Conservation (phyloP, 2,329 filamentous ascomycete genomes). For the Pezicula radicicola region DNA sequence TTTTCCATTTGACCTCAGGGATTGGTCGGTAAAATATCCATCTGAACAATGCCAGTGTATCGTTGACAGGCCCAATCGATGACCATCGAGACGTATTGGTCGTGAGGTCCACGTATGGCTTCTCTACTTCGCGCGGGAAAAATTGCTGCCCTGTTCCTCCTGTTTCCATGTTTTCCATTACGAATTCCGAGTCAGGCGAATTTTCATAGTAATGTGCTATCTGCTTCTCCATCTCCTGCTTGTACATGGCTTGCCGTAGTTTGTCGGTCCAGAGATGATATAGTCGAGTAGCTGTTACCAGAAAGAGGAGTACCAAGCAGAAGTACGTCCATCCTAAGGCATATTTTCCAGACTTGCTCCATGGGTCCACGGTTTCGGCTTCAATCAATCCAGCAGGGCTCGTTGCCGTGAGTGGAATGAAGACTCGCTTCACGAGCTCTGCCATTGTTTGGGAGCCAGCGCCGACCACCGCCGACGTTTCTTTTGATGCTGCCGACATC, state of each 20-base stretch:
- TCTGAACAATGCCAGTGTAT: constrained; percentile 76
- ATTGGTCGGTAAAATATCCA: constrained; percentile 89
- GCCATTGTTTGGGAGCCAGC: constrained; percentile 22
- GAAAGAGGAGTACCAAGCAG: constrained; percentile 65
- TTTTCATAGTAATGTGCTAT: constrained; percentile 48
- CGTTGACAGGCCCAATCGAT: constrained; percentile 72
- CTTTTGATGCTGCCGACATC: constrained; percentile 10
- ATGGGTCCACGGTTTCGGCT: constrained; percentile 71
- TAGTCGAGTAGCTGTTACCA: constrained; percentile 67
- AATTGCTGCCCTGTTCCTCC: constrained; percentile 58
- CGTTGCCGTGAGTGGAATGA: constrained; percentile 56
- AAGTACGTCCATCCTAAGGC: constrained; percentile 88
- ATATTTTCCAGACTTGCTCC: constrained; percentile 80
- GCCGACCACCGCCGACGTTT: constrained; percentile 11
- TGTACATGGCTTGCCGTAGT: constrained; percentile 83
- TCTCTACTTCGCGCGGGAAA: constrained; percentile 64
- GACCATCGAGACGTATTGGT: constrained; percentile 69
- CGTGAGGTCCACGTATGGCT: constrained; percentile 50
- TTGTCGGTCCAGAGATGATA: constrained; percentile 95
- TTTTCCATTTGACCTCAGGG: constrained; percentile 67
- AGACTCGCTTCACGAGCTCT: constrained; percentile 43
- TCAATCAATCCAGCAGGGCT: constrained; percentile 61
- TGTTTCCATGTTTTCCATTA: constrained; percentile 55
- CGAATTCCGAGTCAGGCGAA: constrained; percentile 57
- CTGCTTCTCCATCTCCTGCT: constrained; percentile 72